Conservation (phyloP, 1,284 basidiomycete genomes). For the Stereum hirsutum region DNA sequence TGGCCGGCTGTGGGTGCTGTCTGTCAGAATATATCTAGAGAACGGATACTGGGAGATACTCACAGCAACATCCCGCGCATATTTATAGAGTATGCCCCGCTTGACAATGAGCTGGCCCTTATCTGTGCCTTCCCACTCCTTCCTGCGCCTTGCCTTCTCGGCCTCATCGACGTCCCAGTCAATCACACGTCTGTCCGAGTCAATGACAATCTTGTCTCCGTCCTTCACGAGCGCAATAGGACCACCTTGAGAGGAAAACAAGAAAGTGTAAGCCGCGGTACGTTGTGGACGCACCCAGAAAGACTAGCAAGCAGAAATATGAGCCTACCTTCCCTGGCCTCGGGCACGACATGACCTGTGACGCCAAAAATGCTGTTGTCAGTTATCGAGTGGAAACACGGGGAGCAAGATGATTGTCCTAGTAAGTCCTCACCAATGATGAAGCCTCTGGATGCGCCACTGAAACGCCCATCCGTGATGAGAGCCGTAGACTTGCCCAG, state of each 20-base stretch:
- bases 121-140: constrained; percentile 62
- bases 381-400: background rate
- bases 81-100: constrained; percentile 63
- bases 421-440: constrained; percentile 40
- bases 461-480: constrained; percentile 96
- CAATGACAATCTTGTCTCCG: constrained; percentile 82
- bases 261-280: too few species aligned
- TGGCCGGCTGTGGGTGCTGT: constrained; percentile 47
- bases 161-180: constrained; percentile 76
- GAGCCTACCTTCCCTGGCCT: too few species aligned
- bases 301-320: too few species aligned
- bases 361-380: background rate
- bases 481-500: constrained; percentile 86
- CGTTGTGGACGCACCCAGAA: too few species aligned
- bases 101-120: constrained; percentile 62
- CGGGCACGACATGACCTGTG: constrained; percentile 85
- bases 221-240: constrained; percentile 93
- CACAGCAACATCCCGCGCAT: constrained; percentile 75
- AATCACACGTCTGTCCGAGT: constrained; percentile 73
- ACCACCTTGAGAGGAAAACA: too few species aligned
- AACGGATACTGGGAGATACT: constrained; percentile 19
- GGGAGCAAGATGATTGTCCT: background rate
- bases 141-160: constrained; percentile 64
- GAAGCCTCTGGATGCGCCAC: constrained; percentile 63
- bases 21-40: constrained; percentile 6